Evolutionary conservation across 352 stramenopile genomes (phyloP), one percentile per base, ranked within the genome.

Genomic region (Globisporangium uncinulatum): DNA sequence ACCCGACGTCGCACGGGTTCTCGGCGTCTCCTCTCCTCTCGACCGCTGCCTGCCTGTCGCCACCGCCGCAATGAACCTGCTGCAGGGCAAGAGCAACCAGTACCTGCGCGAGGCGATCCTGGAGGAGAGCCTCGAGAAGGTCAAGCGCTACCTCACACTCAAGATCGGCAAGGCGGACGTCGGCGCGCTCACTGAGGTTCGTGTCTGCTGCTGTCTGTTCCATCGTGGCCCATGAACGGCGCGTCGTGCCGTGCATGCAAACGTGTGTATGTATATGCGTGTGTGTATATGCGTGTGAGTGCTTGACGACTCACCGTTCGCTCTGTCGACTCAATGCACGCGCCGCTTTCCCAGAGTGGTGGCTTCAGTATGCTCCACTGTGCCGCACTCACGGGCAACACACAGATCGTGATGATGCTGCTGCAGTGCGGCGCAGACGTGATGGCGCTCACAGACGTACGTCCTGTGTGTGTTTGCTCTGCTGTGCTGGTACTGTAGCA

Each of bases 401-500:
- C 79, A 48, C 79, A 92, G 70, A 88, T 92, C 69, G 73, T 86
- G n/a, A 88, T 92, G 78, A 92, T 92, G 83, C 65, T 93, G 39
- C 69, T 93, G 32, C 83, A 93, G 63, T 89, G 79, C 59, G 76
- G 81, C 54, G 73, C 83, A 5, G 81, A 89, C 63, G 76, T 91
- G 37, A 71, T 84, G 53, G 76, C 83, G 31, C 76, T 93, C 45
- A 91, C 83, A 0, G 83, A 93, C 42, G 82, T 92, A 66, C 21
- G 65, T 63, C 21, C n/a, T 42, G 14, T 7, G 13, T 54, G 24
- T 44, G 42, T 29, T 3, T 52, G 1, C n/a, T n/a, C n/a, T n/a
- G n/a, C n/a, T 56, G 32, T 9, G 34, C 34, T 13, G 34, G 7
- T 24, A 21, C 9, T 32, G 9, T 51, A 14, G 15, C 17, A 14